A percentile compares a stretch with the other conserved stretches of the same genome.
Evolutionary conservation across 2,329 filamentous ascomycete species (phyloP).

Genomic region (Chrysoporthe deuterocubensis): DNA sequence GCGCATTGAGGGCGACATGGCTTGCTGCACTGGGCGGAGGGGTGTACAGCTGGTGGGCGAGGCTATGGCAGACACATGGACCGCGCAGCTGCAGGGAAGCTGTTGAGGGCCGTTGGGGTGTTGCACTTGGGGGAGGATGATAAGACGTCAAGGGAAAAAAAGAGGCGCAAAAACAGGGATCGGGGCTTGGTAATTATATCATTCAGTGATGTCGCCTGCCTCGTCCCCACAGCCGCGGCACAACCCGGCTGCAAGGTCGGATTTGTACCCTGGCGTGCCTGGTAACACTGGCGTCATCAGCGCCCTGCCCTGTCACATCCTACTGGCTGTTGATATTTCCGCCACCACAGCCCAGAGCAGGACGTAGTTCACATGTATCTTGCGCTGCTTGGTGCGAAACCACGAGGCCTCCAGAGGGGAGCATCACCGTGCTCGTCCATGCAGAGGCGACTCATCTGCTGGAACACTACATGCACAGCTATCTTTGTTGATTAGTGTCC

Average conservation of each 20-base stretch:
- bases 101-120: neutral
- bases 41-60: neutral
- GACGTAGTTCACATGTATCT: too few relatives aligned
- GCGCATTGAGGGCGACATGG: conserved; percentile 26
- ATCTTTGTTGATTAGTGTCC: too few relatives aligned
- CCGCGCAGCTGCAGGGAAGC: neutral
- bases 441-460: too few relatives aligned
- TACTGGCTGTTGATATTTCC: too few relatives aligned
- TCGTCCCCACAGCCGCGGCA: neutral
- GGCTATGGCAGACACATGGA: neutral
- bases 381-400: too few relatives aligned
- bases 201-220: neutral
- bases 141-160: neutral
- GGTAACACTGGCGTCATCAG: too few relatives aligned
- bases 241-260: neutral
- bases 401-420: too few relatives aligned
- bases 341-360: too few relatives aligned
- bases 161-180: conserved; percentile 3
- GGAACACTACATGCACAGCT: too few relatives aligned
- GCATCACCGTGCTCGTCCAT: too few relatives aligned
- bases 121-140: neutral
- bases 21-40: neutral
- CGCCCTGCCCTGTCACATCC: too few relatives aligned
- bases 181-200: neutral
- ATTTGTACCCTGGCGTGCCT: too few relatives aligned